Percentiles rank a stretch among this genome's conserved stretches.
Conservation (phyloP, 208 protist species). For the Trypanosoma avium region DNA sequence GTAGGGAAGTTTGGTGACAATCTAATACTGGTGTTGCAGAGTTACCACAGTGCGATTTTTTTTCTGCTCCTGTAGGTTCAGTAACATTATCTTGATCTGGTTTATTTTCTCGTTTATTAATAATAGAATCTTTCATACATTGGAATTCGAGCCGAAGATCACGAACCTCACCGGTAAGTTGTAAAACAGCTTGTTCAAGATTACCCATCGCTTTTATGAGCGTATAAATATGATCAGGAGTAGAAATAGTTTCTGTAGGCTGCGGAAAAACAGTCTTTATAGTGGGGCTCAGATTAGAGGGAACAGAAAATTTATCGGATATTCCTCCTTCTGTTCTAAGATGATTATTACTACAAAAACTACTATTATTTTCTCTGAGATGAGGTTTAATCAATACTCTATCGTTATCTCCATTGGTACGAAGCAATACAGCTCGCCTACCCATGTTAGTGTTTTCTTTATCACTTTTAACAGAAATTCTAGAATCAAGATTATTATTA, state of each 20-base stretch:
- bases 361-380: neutral
- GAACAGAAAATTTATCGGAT: neutral
- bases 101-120: neutral
- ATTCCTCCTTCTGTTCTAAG: neutral
- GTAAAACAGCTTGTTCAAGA: slow-evolving; percentile 4
- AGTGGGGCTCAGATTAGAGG: neutral
- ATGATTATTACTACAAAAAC: no score
- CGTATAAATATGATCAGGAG: neutral
- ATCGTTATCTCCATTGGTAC: neutral
- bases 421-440: neutral
- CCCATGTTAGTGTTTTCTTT: neutral
- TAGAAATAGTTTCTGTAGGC: neutral
- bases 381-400: neutral
- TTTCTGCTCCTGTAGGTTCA: neutral
- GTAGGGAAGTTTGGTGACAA: no score
- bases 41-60: neutral
- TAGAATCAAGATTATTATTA: neutral
- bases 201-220: slow-evolving; percentile 1
- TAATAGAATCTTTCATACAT: neutral
- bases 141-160: slow-evolving; percentile 9
- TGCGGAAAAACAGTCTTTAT: neutral
- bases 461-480: neutral
- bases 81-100: neutral
- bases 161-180: slow-evolving; percentile 10
- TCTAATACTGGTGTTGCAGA: no score